A percentile compares a stretch with the other conserved stretches of the same genome.
Conservation (phyloP, 2,329 filamentous ascomycete species). For the Aspergillus arachidicola region DNA sequence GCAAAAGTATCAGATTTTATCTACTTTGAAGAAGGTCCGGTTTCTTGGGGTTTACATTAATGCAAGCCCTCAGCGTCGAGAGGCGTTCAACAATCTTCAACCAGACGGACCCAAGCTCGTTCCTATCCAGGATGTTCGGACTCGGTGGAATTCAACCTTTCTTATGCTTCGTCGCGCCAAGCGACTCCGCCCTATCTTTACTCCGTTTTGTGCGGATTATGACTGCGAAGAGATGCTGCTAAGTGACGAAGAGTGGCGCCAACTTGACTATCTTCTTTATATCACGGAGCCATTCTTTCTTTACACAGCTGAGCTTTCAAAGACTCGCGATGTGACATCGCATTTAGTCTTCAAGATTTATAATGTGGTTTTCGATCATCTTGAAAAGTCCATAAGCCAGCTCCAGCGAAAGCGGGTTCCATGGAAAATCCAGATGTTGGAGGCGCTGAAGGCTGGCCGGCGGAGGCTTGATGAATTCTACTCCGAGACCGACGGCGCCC, state of each 20-base stretch:
- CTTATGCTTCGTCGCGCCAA: constrained; percentile 21
- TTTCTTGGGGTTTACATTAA: constrained; percentile 17
- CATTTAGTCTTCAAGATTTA: too few relatives aligned
- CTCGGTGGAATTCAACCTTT: constrained; percentile 22
- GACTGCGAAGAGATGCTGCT: constrained; percentile 5
- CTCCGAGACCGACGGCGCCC: too few relatives aligned
- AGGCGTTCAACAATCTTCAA: constrained; percentile 18
- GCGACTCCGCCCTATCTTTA: neutral
- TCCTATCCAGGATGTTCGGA: constrained; percentile 19
- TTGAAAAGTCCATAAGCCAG: too few relatives aligned
- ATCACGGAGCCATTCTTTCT: neutral
- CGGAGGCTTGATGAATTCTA: too few relatives aligned
- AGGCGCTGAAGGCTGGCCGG: too few relatives aligned
- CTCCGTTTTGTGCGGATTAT: constrained; percentile 5
- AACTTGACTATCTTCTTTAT: constrained; percentile 7
- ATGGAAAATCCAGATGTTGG: too few relatives aligned
- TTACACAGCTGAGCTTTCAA: neutral
- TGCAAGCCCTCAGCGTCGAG: constrained; percentile 16
- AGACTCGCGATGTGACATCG: too few relatives aligned
- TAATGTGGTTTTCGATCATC: too few relatives aligned
- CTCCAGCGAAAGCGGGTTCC: too few relatives aligned
- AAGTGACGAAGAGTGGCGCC: neutral
- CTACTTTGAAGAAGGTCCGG: constrained; percentile 5
- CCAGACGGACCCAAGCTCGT: constrained; percentile 14
- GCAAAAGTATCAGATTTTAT: neutral